These are phyloP conservation scores for Fusarium proliferatum DNA, from an alignment of 2,329 filamentous ascomycete genomes.

Conservation along the genomic window DNA sequence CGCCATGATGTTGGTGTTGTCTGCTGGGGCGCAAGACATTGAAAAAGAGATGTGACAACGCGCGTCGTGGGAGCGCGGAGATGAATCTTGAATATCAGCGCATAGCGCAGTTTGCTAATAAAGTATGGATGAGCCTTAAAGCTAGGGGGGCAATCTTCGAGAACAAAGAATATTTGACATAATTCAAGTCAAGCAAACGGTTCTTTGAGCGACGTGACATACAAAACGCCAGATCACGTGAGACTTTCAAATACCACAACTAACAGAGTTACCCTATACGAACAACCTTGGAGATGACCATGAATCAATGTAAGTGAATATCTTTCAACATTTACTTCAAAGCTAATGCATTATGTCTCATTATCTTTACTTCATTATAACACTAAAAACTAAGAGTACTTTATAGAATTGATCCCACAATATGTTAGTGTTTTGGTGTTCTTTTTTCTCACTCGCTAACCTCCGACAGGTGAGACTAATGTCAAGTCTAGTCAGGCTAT, in stretches of 20 bases:
- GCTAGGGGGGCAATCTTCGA: not conserved
- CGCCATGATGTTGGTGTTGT: slow-evolving; percentile 21
- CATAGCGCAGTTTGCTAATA: slow-evolving; percentile 24
- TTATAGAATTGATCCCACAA: not conserved
- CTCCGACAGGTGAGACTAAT: not conserved
- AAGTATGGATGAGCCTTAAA: not conserved
- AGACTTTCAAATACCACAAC: not conserved
- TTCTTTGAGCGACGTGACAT: slow-evolving; percentile 33
- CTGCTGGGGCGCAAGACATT: slow-evolving; percentile 8
- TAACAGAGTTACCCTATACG: slow-evolving; percentile 20
- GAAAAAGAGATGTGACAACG: slow-evolving; percentile 18
- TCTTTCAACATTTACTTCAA: not conserved
- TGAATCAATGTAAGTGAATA: not conserved
- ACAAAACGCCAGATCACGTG: slow-evolving; percentile 45
- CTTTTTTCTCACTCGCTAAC: not conserved
- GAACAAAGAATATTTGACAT: slow-evolving; percentile 9
- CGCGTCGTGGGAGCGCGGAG: slow-evolving; percentile 24
- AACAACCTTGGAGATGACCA: not conserved
- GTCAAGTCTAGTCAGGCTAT: not conserved
- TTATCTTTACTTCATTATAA: not conserved
- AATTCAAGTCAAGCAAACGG: slow-evolving; percentile 1
- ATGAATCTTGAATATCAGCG: slow-evolving; percentile 17
- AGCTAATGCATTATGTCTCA: not conserved
- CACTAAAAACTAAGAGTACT: not conserved
- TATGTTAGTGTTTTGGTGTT: not conserved